Evolutionary conservation across 345 rosid species (phyloP), one percentile per base, ranked within the genome.

Genomic region (Abelmoschus esculentus): DNA sequence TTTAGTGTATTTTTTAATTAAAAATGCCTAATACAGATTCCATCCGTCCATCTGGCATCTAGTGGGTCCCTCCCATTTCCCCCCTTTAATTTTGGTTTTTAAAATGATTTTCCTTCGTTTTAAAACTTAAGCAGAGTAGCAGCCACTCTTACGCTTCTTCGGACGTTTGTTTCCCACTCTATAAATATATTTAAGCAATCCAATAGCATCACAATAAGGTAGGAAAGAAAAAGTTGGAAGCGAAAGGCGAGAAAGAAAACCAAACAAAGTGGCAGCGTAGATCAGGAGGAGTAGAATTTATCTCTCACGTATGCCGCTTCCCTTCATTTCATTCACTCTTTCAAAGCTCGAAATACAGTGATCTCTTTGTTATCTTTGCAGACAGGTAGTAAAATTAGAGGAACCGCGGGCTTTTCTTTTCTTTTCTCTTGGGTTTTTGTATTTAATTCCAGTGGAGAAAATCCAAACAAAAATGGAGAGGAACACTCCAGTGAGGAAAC

Each of bases 401-500:
- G 49, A 44, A 44, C 49, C 49, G 14, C 9, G 7, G 44, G 18
- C 34, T 3, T 22, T 15, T 14, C 6, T 10, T 2, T 10, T 11
- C 14, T 44, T 44, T 44, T 44, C 49, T 44, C 12, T 44, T 42
- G 2, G 11, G 47, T 42, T 7, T 12, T 44, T 53, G 28, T 44
- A 15, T 47, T 58, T 50, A 42, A 2, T 44, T 9, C 5, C 1
- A 47, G 46, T 42, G 54, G 32, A 2, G 17, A 32, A 46, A 34
- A 8, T n/a, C 42, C 46, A 36, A 34, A 19, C 62, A 46, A 67
- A 77, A 75, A 90, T 90, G 96, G 91, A 89, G 83, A 89, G 87
- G 83, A 79, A 12, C 80, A 84, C 90, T 65, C 95, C 95, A 56
- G 97, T 88, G 72, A 85, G 92, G 75, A 90, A 90, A 59, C 82